Evolutionary conservation across 139 green algal species (phyloP).

Genomic region (Chlamydomonas applanata): DNA sequence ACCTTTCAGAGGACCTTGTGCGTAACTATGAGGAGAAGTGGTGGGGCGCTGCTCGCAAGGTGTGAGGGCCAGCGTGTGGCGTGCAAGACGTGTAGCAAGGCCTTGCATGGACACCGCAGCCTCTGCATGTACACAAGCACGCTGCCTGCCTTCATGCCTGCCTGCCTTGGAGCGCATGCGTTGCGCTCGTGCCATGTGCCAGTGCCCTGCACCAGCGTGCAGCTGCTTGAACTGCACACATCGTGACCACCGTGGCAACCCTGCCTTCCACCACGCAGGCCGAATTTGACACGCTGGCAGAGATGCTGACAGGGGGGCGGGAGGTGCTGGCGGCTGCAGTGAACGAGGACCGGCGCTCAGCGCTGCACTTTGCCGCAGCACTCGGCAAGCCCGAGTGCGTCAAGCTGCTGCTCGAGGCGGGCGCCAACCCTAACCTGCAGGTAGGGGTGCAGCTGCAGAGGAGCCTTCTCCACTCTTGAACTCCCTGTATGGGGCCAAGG

Average conservation of each 20-base stretch:
- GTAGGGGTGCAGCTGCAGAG: neutral
- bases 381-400: conserved; percentile 59
- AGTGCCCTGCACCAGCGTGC: no score
- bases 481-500: no score
- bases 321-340: conserved; percentile 64
- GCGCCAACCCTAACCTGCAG: conserved; percentile 58
- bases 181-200: no score
- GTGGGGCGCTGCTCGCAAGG: conserved; percentile 77
- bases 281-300: conserved; percentile 52
- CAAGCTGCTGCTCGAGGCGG: conserved; percentile 62
- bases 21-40: conserved; percentile 82
- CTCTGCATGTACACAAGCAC: neutral
- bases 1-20: conserved; percentile 82
- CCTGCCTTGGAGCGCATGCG: neutral
- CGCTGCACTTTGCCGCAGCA: conserved; percentile 81
- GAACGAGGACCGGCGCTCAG: conserved; percentile 49
- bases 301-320: conserved; percentile 57
- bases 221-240: neutral
- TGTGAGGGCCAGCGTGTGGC: conserved; percentile 23
- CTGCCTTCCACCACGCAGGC: conserved; percentile 41
- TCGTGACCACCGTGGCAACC: neutral
- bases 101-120: neutral
- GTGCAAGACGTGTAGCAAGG: neutral
- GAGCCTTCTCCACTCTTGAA: no score
- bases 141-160: neutral